Base-by-base conservation (phyloP, 371 early-diverging fungal species). In the Coemansia sp. region DNA sequence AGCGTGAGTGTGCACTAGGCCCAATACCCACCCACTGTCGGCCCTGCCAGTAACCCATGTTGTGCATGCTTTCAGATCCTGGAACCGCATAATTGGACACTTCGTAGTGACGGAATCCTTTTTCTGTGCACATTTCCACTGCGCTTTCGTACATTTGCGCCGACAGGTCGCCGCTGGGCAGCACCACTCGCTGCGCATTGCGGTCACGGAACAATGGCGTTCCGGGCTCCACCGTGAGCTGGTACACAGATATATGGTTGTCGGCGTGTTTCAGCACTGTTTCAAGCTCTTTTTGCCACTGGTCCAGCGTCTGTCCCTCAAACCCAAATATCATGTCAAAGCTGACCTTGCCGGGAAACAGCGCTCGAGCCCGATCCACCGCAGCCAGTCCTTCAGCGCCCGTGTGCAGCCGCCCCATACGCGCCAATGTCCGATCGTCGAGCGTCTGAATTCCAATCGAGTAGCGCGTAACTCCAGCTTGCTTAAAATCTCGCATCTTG, bases 271-370 rank as follows among this genome's bases (percentile, higher is more conserved):
- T 79, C 52, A 90, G 63, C 21, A 84, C 85, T 59, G 83, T 83
- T 44, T 83, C 73, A 19, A 94, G 79, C 65, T 94, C 92, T 0
- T 66, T 65, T 44, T 57, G 69, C 94, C 94, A 94, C 28, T 80
- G 83, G 15, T 69, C 56, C 6, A 86, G 52, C 1, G 84, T 85
- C 70, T 95, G 95, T 0, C 86, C 85, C 13, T 88, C 86, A 36
- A 89, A 82, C 2, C 91, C 95, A 85, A 88, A 95, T n/a, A 95
- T 94, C 61, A 94, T 81, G 76, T 95, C 95, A 69, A 89, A 84
- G 5, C 88, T 88, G n/a, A 94, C 88, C 9, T 66, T 71, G 8
- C 85, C 83, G 9, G 83, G 76, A 73, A 94, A 94, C 8, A 90
- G 73, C 4, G 75, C 40, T 57, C 78, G 78, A 1, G 90, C 89